These are phyloP conservation scores for Orbilia javanica DNA, from an alignment of 2,329 filamentous ascomycete species.

Conservation along the genomic window DNA sequence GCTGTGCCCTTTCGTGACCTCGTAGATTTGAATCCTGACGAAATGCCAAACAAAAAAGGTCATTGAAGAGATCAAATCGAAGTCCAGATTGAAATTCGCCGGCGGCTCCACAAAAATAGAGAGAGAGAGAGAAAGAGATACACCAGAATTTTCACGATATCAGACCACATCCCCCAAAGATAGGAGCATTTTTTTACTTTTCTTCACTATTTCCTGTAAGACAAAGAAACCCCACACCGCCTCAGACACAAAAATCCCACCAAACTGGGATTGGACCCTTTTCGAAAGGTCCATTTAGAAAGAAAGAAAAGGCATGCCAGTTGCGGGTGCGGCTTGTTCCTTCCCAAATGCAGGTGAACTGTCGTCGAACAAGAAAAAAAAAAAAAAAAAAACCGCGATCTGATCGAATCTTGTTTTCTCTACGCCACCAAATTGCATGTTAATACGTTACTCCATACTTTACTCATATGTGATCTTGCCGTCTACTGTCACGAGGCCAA, in stretches of 20 bases:
- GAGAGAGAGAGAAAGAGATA: too few species aligned
- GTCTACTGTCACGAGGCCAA: not conserved
- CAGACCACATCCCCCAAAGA: conserved; percentile 24
- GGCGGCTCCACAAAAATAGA: conserved; percentile 2
- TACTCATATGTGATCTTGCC: not conserved
- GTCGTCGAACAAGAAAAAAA: too few species aligned
- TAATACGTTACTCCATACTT: too few species aligned
- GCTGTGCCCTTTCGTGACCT: conserved; percentile 8
- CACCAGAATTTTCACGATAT: not conserved
- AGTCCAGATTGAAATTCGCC: not conserved
- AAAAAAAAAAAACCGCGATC: not conserved
- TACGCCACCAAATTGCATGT: conserved; percentile 25
- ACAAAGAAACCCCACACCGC: conserved; percentile 3
- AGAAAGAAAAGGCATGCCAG: not conserved
- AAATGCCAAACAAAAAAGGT: not conserved
- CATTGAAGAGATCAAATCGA: not conserved
- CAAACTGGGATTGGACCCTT: too few species aligned
- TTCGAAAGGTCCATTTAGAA: not conserved
- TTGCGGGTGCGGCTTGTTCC: conserved; percentile 39
- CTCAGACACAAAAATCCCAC: conserved; percentile 7
- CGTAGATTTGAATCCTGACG: too few species aligned
- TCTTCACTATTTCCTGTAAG: not conserved
- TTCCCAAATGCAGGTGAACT: conserved; percentile 2
- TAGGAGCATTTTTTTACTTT: conserved; percentile 23
- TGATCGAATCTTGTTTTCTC: conserved; percentile 9